Evolutionary conservation across 495 filamentous ascomycete species (phyloP).

Genomic region (Penicillium goetzii): DNA sequence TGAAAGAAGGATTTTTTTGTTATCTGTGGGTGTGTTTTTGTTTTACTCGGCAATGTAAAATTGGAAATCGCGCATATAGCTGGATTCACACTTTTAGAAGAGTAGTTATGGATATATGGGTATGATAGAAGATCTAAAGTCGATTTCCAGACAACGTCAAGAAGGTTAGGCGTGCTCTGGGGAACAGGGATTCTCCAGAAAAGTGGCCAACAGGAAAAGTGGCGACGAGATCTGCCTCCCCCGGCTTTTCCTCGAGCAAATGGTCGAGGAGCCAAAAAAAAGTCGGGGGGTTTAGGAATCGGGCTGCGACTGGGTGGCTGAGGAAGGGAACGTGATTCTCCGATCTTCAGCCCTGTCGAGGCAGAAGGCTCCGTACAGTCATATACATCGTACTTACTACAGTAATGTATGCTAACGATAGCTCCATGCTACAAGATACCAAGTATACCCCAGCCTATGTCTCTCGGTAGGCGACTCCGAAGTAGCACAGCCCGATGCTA

Average conservation of each 20-base stretch:
- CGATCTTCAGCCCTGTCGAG: constrained; percentile 40
- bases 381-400: not conserved
- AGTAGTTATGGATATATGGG: not conserved
- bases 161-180: constrained; percentile 1
- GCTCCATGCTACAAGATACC: not conserved
- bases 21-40: not conserved
- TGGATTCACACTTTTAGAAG: not conserved
- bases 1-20: not conserved
- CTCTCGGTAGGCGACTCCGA: constrained; percentile 1
- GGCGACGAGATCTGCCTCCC: constrained; percentile 27
- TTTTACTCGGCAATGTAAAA: constrained; percentile 21
- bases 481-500: constrained; percentile 6
- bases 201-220: constrained; percentile 15
- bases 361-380: not conserved
- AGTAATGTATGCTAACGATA: not conserved
- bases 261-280: constrained; percentile 27
- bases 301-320: constrained; percentile 30
- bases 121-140: not conserved
- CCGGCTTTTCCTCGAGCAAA: constrained; percentile 34
- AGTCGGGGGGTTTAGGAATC: constrained; percentile 48
- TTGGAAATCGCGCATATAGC: constrained; percentile 3
- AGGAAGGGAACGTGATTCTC: constrained; percentile 4
- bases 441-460: not conserved
- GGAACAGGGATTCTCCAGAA: constrained; percentile 29
- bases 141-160: not conserved